A percentile compares a stretch with the other conserved stretches of the same genome.
These are phyloP conservation scores for Lippia alba DNA, from an alignment of 305 asterid genomes.

Conservation along the genomic window DNA sequence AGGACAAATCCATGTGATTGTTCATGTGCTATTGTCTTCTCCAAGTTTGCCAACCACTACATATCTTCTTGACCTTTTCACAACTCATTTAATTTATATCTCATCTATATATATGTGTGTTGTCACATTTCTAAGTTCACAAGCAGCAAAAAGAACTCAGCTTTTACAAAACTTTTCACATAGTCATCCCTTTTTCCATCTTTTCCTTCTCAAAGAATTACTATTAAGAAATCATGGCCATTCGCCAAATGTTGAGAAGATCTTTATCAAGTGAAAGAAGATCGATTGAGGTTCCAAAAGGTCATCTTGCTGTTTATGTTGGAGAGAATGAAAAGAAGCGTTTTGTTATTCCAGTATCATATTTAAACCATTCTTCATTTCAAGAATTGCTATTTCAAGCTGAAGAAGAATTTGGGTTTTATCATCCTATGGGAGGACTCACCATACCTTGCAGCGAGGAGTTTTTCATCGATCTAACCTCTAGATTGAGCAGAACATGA, in stretches of 20 bases:
- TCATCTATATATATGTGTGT: too few species aligned
- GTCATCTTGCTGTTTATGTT: slow-evolving; percentile 41
- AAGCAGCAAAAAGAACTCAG: too few species aligned
- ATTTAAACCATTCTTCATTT: slow-evolving; percentile 34
- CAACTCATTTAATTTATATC: neutral
- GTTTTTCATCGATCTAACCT: slow-evolving; percentile 23
- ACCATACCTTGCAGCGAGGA: slow-evolving; percentile 32
- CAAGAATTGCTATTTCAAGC: slow-evolving; percentile 26
- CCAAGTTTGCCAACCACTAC: too few species aligned
- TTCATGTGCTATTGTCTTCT: neutral
- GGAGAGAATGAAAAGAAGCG: slow-evolving; percentile 28
- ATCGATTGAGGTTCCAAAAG: slow-evolving; percentile 37
- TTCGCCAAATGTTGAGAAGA: too few species aligned
- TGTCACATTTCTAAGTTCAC: too few species aligned
- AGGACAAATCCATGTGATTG: slow-evolving; percentile 25
- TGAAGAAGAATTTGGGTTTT: slow-evolving; percentile 35
- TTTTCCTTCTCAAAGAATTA: neutral
- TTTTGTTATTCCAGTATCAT: slow-evolving; percentile 33
- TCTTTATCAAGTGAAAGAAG: slow-evolving; percentile 26
- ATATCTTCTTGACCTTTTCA: neutral
- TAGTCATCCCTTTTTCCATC: neutral
- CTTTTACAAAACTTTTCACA: neutral
- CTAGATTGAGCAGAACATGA: slow-evolving; percentile 5
- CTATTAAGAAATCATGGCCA: neutral
- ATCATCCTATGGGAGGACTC: slow-evolving; percentile 41